phyloP scores from a whole-genome alignment of 2,329 filamentous ascomycete genomes.

The Diplodia seriata region DNA sequence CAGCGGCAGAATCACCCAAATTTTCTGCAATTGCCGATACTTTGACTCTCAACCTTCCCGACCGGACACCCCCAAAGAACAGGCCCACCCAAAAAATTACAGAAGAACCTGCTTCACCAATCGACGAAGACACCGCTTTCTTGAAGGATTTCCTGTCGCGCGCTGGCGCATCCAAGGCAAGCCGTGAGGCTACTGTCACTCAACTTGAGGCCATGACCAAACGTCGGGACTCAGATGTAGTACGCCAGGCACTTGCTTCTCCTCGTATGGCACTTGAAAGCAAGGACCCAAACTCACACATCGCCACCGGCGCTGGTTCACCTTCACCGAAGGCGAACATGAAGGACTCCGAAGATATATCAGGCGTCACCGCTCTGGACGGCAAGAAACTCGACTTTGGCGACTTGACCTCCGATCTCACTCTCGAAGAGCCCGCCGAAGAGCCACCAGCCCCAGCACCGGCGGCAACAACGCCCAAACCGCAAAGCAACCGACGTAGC shows the following conservation, averaged over 20 bases:
- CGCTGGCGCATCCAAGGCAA: constrained; percentile 55
- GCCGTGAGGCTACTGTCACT: constrained; percentile 43
- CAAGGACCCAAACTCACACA: constrained; percentile 57
- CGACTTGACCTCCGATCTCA: constrained; percentile 16
- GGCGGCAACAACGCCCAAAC: constrained; percentile 18
- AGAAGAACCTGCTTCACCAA: constrained; percentile 34
- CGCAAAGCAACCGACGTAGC: constrained; percentile 42
- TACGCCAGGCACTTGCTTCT: constrained; percentile 56
- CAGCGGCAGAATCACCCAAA: constrained; percentile 22
- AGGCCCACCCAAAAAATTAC: constrained; percentile 4
- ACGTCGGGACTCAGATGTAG: constrained; percentile 55
- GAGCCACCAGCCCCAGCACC: constrained; percentile 33
- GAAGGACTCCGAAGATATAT: not conserved
- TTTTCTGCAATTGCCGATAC: constrained; percentile 32
- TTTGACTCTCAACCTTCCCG: constrained; percentile 30
- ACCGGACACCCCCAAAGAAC: constrained; percentile 8
- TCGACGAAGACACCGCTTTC: constrained; percentile 57
- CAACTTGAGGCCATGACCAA: constrained; percentile 54
- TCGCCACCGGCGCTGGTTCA: not conserved
- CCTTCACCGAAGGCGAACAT: not conserved
- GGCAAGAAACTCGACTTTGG: constrained; percentile 7
- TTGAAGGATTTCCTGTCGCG: constrained; percentile 58
- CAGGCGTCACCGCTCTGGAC: not conserved
- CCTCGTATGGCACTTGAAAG: constrained; percentile 54
- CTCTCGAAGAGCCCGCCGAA: not conserved